Evolutionary conservation across 371 early-diverging fungal species (phyloP), one percentile per base, ranked within the genome.

Genomic region (Saksenaea vasiformis): DNA sequence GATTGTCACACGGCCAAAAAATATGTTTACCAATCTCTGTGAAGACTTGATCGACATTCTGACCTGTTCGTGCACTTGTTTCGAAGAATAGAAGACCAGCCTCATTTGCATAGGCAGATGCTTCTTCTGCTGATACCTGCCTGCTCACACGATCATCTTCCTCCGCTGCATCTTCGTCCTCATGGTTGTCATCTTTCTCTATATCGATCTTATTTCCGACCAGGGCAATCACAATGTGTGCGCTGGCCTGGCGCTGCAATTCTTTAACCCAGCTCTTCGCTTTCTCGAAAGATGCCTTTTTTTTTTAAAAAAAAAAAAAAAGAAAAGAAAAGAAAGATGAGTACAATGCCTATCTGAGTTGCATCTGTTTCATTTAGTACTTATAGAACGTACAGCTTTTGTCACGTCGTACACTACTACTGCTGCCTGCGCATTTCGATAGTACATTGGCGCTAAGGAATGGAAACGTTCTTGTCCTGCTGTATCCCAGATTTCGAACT

Each of bases 241-340:
- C 91, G 74, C 93, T 97, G 60, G 97, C 96, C 72, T 95, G 96
- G 68, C 95, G 86, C 83, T 96, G 95, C 56, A 98, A 82, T 72
- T 99, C 99, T 69, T 95, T 93, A 28, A 99, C 95, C 99, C 99
- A 99, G 8, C 92, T 89, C 83, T 98, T 98, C 35, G 99, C 99
- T 82, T 92, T 95, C 57, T 94, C 95, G 62, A 99, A 88, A 19
- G 99, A 96, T 19, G 93, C 90, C 89, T 89, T 51, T 51, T 26
- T 19, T n/a, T n/a, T n/a, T n/a, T 65, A 66, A 41, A 56, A 19
- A 13, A 44, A 41, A 11, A 58, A 35, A 7, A 58, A 41, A 11
- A 41, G 24, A 38, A 58, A 27, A 24, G 26, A 24, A 58, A 28
- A 34, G 9, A 28, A 43, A 55, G 1, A 38, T 13, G 54, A 28